Evolutionary conservation across 2,329 filamentous ascomycete genomes (phyloP), one percentile per base, ranked within the genome.

Genomic region (Aspergillus neoniger): DNA sequence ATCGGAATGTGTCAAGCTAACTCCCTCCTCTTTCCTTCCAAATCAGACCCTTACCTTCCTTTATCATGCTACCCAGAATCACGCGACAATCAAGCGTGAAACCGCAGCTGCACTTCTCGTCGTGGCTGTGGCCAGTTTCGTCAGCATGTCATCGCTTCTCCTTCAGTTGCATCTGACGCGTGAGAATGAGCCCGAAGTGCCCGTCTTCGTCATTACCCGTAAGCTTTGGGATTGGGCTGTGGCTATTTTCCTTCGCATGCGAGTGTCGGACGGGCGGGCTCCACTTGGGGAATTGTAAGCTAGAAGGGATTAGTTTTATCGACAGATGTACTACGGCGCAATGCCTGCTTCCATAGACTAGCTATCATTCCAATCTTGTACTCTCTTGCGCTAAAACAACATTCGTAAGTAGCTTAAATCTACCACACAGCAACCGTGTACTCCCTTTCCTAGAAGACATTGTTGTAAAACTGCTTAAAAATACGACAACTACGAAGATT

Each of bases 71-170:
- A 91, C 88, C 14, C 88, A 92, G 75, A 88, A 89, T 67, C 90
- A 90, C 71, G 89, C 91, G 72, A 91, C 88, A 70, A 92, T 92
- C 68, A 86, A 88, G 70, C 91, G 90, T 70, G 90, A 92, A 78
- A 92, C 90, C 1, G 87, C 87, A 50, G 89, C 89, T 9, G 91
- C 89, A n/a, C 84, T 92, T 64, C 87, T 88, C 67, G 87, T 92
- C 65, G 91, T 92, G 72, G 91, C 88, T 55, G 86, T 90, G 63
- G 88, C 89, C 39, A 90, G 87, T 76, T 92, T 91, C 77, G 83
- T 91, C 68, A 91, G 86, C 77, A 90, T 92, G 87, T 83, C 87
- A 56, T 84, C 85, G 10, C 77, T 92, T 54, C 80, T 92, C 19
- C 76, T 86, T 9, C 87, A 91, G 71, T 81, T 90, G 57, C 87